Evolutionary conservation across 345 rosid genomes (phyloP), one percentile per base, ranked within the genome.

Genomic region (Leavenworthia alabamica): DNA sequence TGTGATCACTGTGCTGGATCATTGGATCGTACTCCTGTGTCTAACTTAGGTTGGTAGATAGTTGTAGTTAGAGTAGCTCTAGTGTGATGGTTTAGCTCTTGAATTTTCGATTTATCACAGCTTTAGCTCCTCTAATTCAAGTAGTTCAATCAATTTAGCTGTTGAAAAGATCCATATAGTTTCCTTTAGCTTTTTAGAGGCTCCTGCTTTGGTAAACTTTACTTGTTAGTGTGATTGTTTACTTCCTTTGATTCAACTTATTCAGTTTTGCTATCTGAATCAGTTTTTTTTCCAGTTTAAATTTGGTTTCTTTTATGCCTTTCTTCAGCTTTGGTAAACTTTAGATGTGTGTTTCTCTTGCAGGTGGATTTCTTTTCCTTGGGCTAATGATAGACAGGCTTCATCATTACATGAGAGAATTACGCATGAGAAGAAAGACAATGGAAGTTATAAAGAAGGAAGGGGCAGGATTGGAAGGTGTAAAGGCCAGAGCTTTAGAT

Each of bases 351-450:
- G 36, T 35, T 23, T 62, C 16, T 62, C 8, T 37, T 82, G 77
- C 88, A 93, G 99, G 99, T 61, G 83, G 82, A 29, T 42, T 64
- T 39, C 79, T 89, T 19, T 93, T 93, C 78, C 86, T 93, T 32
- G 85, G 73, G 14, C 75, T 93, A 8, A 81, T 89, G 99, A 83
- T 87, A 72, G 96, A 89, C 78, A 83, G 92, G 66, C 76, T 85
- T 23, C 99, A 93, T 67, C 94, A 93, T 62, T 84, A 82, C 68
- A 85, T 93, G 62, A 80, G 96, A 74, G 99, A 93, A 55, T 84
- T 89, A 20, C 83, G 89, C 1, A 68, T 85, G 4, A 67, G 89
- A 70, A 86, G 97, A 78, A 89, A 87, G 76, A 84, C 24, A 46
- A 77, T 87, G 88, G 96, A 89, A 61, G 88, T 80, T 52, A 73